These are phyloP conservation scores for Chaetomiaceae sp. DNA, from an alignment of 2,329 filamentous ascomycete genomes.

Conservation along the genomic window DNA sequence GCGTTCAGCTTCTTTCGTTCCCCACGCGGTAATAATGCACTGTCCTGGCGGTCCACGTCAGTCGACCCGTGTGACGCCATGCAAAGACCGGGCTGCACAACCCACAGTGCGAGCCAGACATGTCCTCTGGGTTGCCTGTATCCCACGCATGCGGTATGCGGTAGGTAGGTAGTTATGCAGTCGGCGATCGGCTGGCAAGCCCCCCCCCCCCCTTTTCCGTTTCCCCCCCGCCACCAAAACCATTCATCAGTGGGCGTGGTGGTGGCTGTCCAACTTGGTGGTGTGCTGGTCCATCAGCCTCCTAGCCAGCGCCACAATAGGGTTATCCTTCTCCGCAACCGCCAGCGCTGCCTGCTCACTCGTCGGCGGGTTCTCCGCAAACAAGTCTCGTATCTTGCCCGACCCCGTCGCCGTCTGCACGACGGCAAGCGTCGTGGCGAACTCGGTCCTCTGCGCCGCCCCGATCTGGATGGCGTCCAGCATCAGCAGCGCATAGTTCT, in stretches of 20 bases:
- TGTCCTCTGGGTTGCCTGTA: not conserved
- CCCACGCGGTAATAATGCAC: too few relatives aligned
- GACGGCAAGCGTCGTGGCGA: slow-evolving; percentile 50
- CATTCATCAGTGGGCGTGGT: not conserved
- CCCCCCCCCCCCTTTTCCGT: too few relatives aligned
- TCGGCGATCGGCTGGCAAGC: too few relatives aligned
- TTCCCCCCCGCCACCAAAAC: too few relatives aligned
- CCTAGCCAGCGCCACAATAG: slow-evolving; percentile 43
- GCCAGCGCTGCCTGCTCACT: slow-evolving; percentile 30
- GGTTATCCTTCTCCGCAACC: slow-evolving; percentile 28
- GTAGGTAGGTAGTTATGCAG: too few relatives aligned
- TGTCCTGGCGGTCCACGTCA: too few relatives aligned
- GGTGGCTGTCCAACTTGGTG: slow-evolving; percentile 43
- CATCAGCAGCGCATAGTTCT: slow-evolving; percentile 51
- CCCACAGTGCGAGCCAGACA: not conserved
- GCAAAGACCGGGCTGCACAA: not conserved
- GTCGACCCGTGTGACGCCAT: too few relatives aligned
- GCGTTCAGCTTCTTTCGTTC: too few relatives aligned
- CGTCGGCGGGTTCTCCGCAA: slow-evolving; percentile 34
- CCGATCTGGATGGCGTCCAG: slow-evolving; percentile 53
- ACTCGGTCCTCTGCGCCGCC: slow-evolving; percentile 40
- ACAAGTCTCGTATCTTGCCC: slow-evolving; percentile 50
- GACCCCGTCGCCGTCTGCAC: slow-evolving; percentile 48
- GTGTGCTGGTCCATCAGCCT: slow-evolving; percentile 54
- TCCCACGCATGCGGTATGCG: too few relatives aligned